Evolutionary conservation across 2,329 filamentous ascomycete species (phyloP).

Genomic region (Exutisphaerella laricina): DNA sequence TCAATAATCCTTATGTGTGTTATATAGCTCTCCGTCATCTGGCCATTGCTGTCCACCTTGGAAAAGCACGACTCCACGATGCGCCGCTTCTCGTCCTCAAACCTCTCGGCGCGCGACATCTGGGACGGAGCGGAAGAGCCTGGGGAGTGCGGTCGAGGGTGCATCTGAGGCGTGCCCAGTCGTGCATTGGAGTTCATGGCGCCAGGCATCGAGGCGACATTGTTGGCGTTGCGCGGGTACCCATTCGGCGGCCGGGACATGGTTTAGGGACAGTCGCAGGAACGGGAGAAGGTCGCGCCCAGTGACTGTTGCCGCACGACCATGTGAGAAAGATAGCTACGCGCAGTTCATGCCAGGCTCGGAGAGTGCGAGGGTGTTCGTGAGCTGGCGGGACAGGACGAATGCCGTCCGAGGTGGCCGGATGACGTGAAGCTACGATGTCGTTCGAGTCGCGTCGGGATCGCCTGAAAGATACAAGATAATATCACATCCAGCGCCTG

Average conservation of each 20-base stretch:
- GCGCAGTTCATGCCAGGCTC: too few relatives aligned
- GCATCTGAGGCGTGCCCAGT: slow-evolving; percentile 2
- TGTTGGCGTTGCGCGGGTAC: slow-evolving; percentile 9
- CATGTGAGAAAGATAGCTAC: too few relatives aligned
- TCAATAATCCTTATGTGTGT: slow-evolving; percentile 91
- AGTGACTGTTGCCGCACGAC: background rate
- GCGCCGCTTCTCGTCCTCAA: slow-evolving; percentile 93
- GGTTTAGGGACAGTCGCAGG: background rate
- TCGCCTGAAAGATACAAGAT: too few relatives aligned
- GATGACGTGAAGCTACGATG: too few relatives aligned
- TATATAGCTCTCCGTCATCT: slow-evolving; percentile 88
- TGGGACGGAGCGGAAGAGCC: background rate
- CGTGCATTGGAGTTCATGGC: slow-evolving; percentile 4
- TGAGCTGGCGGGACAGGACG: too few relatives aligned
- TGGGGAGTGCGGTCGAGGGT: slow-evolving; percentile 5
- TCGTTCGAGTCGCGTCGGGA: too few relatives aligned
- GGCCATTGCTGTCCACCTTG: slow-evolving; percentile 82
- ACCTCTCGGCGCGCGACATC: slow-evolving; percentile 64
- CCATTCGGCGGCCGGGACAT: slow-evolving; percentile 11
- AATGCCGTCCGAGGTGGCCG: too few relatives aligned
- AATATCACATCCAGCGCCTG: too few relatives aligned
- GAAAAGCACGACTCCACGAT: slow-evolving; percentile 93
- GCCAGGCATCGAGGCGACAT: background rate
- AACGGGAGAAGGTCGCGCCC: background rate
- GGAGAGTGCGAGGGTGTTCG: too few relatives aligned